Conservation (phyloP, 768 basidiomycete species). For the Calocera viscosa region DNA sequence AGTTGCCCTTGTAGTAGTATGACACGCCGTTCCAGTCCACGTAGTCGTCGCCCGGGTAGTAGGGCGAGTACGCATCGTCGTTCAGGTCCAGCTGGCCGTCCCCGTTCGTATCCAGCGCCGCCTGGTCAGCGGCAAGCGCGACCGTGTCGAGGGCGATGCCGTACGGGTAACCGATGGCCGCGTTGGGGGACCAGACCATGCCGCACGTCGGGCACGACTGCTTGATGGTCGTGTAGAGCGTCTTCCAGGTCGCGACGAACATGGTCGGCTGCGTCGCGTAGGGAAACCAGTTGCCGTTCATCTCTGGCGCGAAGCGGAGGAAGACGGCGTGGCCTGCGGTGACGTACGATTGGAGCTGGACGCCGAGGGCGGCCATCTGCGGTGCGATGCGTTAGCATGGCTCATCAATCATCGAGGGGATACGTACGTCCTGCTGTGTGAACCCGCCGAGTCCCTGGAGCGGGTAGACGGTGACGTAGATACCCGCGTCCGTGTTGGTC, state of each 20-base stretch:
- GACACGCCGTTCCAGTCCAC: slow-evolving; percentile 25
- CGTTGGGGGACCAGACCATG: slow-evolving; percentile 23
- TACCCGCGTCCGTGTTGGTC: slow-evolving; percentile 21
- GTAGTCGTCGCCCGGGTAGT: slow-evolving; percentile 21
- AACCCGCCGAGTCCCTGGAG: slow-evolving; percentile 15
- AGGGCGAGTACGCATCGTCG: slow-evolving; percentile 21
- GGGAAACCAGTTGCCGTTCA: slow-evolving; percentile 23
- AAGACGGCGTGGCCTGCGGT: slow-evolving; percentile 20
- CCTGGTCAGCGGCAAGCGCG: slow-evolving; percentile 15
- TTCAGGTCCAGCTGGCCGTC: slow-evolving; percentile 17
- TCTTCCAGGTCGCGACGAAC: slow-evolving; percentile 16
- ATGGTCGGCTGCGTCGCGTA: slow-evolving; percentile 20
- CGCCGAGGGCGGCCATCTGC: slow-evolving; percentile 16
- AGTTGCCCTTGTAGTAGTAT: slow-evolving; percentile 17
- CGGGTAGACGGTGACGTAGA: slow-evolving; percentile 25
- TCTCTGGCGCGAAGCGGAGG: slow-evolving; percentile 24
- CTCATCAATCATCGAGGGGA: background rate
- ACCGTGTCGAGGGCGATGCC: slow-evolving; percentile 5
- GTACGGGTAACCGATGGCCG: background rate
- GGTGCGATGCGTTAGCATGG: background rate
- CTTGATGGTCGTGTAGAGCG: slow-evolving; percentile 20
- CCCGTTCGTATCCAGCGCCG: slow-evolving; percentile 21
- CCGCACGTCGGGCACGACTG: slow-evolving; percentile 18
- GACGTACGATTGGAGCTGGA: slow-evolving; percentile 17
- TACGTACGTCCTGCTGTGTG: slow-evolving; percentile 17